Evolutionary conservation across 768 basidiomycete genomes (phyloP).

Genomic region (Myochromella boudieri): DNA sequence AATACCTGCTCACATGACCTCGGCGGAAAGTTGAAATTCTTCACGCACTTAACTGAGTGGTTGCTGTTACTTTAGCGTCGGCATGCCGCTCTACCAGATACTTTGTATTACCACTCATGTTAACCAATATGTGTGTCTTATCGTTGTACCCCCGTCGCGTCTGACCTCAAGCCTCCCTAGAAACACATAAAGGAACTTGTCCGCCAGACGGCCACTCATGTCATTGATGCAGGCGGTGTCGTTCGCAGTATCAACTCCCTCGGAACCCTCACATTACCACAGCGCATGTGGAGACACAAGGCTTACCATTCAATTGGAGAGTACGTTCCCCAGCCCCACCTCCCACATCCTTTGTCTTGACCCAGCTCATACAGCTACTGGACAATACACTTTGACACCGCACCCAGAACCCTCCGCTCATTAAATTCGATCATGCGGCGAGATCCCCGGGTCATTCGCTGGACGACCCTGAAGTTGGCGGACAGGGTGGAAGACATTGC

Average conservation of each 20-base stretch:
- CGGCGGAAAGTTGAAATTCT: no score
- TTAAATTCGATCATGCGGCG: slow-evolving; percentile 69
- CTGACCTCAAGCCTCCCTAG: slow-evolving; percentile 33
- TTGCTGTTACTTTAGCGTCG: no score
- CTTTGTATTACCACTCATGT: slow-evolving; percentile 81
- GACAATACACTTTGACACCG: slow-evolving; percentile 89
- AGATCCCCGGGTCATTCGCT: slow-evolving; percentile 83
- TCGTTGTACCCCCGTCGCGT: background rate
- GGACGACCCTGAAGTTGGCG: slow-evolving; percentile 79
- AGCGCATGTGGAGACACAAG: slow-evolving; percentile 67
- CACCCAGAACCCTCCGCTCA: slow-evolving; percentile 63
- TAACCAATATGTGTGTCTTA: slow-evolving; percentile 57
- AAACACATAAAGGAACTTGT: slow-evolving; percentile 75
- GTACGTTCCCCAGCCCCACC: slow-evolving; percentile 54
- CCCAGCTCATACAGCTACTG: slow-evolving; percentile 65
- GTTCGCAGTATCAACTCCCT: slow-evolving; percentile 77
- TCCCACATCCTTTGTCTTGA: no score
- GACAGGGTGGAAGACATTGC: slow-evolving; percentile 72
- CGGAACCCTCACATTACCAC: slow-evolving; percentile 74
- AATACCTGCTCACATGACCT: no score
- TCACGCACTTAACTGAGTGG: no score
- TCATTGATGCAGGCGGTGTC: slow-evolving; percentile 76
- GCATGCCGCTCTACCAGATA: slow-evolving; percentile 90
- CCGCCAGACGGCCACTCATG: slow-evolving; percentile 63
- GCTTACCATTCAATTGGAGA: slow-evolving; percentile 64